Conservation (phyloP, 1,284 basidiomycete genomes). For the Exobasidium cylindrosporum region DNA sequence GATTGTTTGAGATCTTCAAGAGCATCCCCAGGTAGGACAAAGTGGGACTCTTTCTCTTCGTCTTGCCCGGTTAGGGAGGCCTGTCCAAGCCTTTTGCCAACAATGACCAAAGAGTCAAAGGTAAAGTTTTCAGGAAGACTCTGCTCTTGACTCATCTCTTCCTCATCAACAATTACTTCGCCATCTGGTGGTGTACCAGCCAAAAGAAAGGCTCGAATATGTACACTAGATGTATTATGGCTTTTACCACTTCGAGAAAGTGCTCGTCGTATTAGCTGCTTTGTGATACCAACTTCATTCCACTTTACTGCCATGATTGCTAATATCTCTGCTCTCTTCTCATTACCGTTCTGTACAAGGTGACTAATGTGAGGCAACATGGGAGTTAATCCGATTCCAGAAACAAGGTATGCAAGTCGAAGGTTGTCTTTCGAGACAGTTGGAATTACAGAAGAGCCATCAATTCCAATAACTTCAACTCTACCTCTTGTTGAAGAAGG, state of each 20-base stretch:
- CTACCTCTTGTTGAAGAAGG: slow-evolving; percentile 1
- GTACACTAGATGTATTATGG: background rate
- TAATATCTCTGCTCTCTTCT: background rate
- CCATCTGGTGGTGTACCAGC: background rate
- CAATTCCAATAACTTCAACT: slow-evolving; percentile 8
- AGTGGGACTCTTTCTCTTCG: background rate
- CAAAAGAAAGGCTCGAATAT: background rate
- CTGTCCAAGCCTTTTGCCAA: background rate
- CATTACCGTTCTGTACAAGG: background rate
- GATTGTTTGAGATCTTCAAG: background rate
- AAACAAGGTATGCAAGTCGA: slow-evolving; percentile 12
- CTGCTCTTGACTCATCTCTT: background rate
- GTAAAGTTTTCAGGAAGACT: background rate
- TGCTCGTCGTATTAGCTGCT: background rate
- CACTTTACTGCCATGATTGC: slow-evolving; percentile 4
- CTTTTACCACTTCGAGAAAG: background rate
- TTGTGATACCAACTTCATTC: background rate
- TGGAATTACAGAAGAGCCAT: background rate
- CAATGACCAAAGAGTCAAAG: background rate
- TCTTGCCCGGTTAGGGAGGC: background rate
- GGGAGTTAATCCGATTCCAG: slow-evolving; percentile 21
- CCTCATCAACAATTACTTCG: background rate
- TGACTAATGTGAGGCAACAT: slow-evolving; percentile 11
- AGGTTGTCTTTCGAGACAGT: background rate
- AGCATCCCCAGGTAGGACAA: background rate